Evolutionary conservation across 192 early-diverging fungal genomes (phyloP).

Genomic region (Jimgerdemannia flammicorona): DNA sequence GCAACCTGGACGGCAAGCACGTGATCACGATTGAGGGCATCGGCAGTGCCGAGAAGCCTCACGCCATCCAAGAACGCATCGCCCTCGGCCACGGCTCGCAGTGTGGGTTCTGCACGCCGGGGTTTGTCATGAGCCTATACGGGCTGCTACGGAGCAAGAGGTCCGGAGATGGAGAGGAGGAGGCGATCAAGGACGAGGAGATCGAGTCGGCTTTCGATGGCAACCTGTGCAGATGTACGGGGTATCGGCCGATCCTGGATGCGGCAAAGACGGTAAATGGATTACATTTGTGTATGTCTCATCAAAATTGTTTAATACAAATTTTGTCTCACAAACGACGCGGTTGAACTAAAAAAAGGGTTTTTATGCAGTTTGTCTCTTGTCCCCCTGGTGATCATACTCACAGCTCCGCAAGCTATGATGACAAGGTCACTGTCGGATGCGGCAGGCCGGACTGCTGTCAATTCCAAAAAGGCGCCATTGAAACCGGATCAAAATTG

Average conservation of each 20-base stretch:
- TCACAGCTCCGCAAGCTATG: no score
- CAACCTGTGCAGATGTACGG: conserved; percentile 90
- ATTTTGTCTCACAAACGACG: no score
- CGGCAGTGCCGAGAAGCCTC: conserved; percentile 60
- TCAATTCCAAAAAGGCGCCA: not conserved
- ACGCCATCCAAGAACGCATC: conserved; percentile 74
- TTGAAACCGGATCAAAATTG: not conserved
- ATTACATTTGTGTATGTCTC: no score
- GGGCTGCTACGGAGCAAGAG: conserved; percentile 70
- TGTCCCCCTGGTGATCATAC: no score
- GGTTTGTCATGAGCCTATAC: conserved; percentile 88
- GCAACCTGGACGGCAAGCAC: conserved; percentile 74
- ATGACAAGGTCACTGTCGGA: not conserved
- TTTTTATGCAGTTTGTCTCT: no score
- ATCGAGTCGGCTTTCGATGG: conserved; percentile 86
- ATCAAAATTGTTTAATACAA: no score
- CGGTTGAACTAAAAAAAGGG: no score
- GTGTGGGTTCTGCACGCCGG: conserved; percentile 91
- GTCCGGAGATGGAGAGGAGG: not conserved
- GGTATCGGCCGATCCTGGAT: conserved; percentile 83
- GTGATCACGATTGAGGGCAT: conserved; percentile 80
- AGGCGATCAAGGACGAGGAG: conserved; percentile 59
- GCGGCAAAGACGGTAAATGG: conserved; percentile 35
- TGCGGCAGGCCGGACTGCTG: not conserved
- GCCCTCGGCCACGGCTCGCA: conserved; percentile 76